phyloP scores from a whole-genome alignment of 2,329 filamentous ascomycete genomes.

The Dryadomyces quercivorus region DNA sequence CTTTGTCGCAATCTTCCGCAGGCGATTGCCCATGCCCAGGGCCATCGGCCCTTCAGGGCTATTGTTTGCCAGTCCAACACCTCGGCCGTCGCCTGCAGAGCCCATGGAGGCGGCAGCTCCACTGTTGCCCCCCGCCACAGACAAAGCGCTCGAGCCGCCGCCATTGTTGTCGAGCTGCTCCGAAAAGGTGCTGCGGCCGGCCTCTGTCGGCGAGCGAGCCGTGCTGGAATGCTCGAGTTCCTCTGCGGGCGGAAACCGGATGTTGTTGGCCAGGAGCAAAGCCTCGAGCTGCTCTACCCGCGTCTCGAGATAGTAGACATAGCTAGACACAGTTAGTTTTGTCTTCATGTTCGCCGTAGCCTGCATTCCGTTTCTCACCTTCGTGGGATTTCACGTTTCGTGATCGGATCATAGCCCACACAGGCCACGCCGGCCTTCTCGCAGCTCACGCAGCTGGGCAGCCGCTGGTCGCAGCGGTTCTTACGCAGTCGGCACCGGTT shows the following conservation, averaged over 20 bases:
- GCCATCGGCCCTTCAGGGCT: not conserved
- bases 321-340: slow-evolving; percentile 35
- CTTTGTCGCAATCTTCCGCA: not conserved
- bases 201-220: slow-evolving; percentile 4
- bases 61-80: not conserved
- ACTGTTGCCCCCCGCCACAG: not conserved
- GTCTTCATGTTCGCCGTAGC: not conserved
- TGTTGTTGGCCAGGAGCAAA: slow-evolving; percentile 54
- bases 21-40: not conserved
- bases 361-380: slow-evolving; percentile 47
- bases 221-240: slow-evolving; percentile 45
- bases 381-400: slow-evolving; percentile 87
- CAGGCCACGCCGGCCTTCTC: slow-evolving; percentile 87
- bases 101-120: not conserved
- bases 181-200: slow-evolving; percentile 9
- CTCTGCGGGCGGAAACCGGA: slow-evolving; percentile 60
- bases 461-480: slow-evolving; percentile 86
- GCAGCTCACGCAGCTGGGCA: slow-evolving; percentile 83
- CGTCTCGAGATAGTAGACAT: slow-evolving; percentile 90
- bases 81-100: not conserved
- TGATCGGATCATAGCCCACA: slow-evolving; percentile 92
- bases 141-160: slow-evolving; percentile 8
- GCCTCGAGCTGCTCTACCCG: slow-evolving; percentile 73
- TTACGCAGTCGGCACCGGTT: slow-evolving; percentile 87
- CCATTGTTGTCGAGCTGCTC: slow-evolving; percentile 20